Base-by-base conservation (phyloP, 371 early-diverging fungal genomes). In the Mortierella sp. region DNA sequence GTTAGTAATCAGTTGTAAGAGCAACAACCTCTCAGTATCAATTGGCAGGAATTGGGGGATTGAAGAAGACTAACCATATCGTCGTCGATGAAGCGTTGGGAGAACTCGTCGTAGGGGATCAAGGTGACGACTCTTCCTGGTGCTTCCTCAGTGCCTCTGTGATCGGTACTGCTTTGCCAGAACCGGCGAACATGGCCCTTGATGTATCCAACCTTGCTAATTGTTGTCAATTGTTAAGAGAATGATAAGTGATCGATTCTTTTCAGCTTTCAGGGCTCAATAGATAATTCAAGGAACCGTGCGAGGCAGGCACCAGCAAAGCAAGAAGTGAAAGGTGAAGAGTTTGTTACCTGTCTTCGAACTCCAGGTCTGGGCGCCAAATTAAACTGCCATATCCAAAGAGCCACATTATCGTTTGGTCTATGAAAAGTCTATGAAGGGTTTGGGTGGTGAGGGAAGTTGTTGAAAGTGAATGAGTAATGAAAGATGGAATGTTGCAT, bases 101-200 rank as follows among this genome's bases (percentile, higher is more conserved):
- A 76, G 58, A 84, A 93, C 79, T 96, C 95, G 34, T 92, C 91
- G 70, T 84, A 87, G 1, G 95, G 94, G 19, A 98, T 91, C 54
- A 98, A 87, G 4, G 99, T 98, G 11, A 97, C 97, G 0, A 98
- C 98, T 52, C 97, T 91, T 24, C 99, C 99, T 0, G 98, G 98
- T 11, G 90, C 86, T 48, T 92, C 92, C 11, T 92, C 93, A 3
- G 96, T 96, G 8, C 98, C 99, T 38, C 99, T 93, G 89, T 98
- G 99, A 88, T 98, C 99, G 74, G 93, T 95, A 72, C 95, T 95
- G 52, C 94, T 94, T 90, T 98, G 98, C 95, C 97, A 97, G 87
- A 98, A 98, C 24, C 97, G 91, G 42, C 98, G 91, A 0, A 94
- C 94, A 87, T 94, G 94, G 70, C 95, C 95, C 48, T 92, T 92